Evolutionary conservation across 805 yeast genomes (phyloP).

Genomic region (Kuraishia molischiana): DNA sequence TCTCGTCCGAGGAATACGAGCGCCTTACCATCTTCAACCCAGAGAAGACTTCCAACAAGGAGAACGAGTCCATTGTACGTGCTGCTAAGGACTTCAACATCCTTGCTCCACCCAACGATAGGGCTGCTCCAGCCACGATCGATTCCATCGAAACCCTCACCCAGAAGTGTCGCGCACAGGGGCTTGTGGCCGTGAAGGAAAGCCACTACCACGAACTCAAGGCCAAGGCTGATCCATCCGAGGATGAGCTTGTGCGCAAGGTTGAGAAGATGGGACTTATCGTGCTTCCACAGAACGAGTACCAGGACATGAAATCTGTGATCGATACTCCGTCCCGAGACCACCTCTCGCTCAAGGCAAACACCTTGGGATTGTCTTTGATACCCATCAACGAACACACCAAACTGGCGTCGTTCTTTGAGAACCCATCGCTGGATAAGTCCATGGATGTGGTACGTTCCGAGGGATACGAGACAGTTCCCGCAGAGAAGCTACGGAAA

Average conservation of each 20-base stretch:
- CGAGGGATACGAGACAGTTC: neutral
- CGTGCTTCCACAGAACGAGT: slow-evolving; percentile 4
- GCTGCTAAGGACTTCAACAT: slow-evolving; percentile 15
- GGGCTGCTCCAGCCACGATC: slow-evolving; percentile 2
- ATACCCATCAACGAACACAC: slow-evolving; percentile 9
- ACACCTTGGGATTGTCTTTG: slow-evolving; percentile 6
- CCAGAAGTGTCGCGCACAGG: slow-evolving; percentile 8
- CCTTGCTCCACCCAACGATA: slow-evolving; percentile 16
- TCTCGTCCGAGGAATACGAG: slow-evolving; percentile 13
- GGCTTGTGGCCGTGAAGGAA: slow-evolving; percentile 13
- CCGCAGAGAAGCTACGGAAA: slow-evolving; percentile 1
- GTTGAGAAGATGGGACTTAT: slow-evolving; percentile 5
- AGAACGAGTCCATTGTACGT: slow-evolving; percentile 11
- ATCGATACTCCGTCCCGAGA: slow-evolving; percentile 10
- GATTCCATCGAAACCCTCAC: slow-evolving; percentile 7
- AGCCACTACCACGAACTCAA: slow-evolving; percentile 10
- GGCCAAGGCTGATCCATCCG: slow-evolving; percentile 4
- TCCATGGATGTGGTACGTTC: neutral
- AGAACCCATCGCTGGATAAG: slow-evolving; percentile 9
- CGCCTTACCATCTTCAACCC: slow-evolving; percentile 2
- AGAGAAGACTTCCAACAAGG: neutral
- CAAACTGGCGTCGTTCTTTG: slow-evolving; percentile 4
- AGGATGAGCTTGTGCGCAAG: slow-evolving; percentile 6
- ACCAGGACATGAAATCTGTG: slow-evolving; percentile 1
- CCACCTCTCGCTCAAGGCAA: slow-evolving; percentile 7